Conservation (phyloP, 2,329 filamentous ascomycete species). For the Aspergillus alliaceus region DNA sequence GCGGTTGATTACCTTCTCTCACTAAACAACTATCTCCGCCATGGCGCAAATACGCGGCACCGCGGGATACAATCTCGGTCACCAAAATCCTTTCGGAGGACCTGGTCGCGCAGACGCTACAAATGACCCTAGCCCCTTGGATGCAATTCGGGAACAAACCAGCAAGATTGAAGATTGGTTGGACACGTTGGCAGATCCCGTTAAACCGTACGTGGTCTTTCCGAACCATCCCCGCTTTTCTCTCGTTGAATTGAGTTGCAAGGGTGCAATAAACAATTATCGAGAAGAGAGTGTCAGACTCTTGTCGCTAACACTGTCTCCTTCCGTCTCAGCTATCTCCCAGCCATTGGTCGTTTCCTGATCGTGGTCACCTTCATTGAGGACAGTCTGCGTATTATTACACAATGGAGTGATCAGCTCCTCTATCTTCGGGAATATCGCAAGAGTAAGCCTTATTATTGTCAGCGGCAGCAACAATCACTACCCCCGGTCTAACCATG, state of each 20-base stretch:
- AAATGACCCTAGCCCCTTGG: slow-evolving; percentile 74
- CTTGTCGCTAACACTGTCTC: slow-evolving; percentile 31
- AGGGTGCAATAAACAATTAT: slow-evolving; percentile 1
- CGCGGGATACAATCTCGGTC: slow-evolving; percentile 80
- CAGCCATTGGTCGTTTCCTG: slow-evolving; percentile 91
- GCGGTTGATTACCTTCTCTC: neutral
- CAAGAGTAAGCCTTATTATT: slow-evolving; percentile 68
- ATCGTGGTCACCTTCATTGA: slow-evolving; percentile 99
- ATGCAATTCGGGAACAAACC: slow-evolving; percentile 88
- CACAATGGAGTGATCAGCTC: slow-evolving; percentile 95
- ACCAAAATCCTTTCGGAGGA: slow-evolving; percentile 69
- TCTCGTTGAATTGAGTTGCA: neutral
- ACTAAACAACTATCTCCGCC: slow-evolving; percentile 15
- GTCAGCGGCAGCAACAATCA: neutral
- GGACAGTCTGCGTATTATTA: slow-evolving; percentile 92
- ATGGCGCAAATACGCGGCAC: slow-evolving; percentile 62
- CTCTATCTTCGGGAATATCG: slow-evolving; percentile 90
- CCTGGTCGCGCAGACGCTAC: slow-evolving; percentile 59
- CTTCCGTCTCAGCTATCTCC: slow-evolving; percentile 69
- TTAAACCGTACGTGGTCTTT: slow-evolving; percentile 77
- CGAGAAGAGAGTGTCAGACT: slow-evolving; percentile 13
- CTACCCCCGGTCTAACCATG: slow-evolving; percentile 15
- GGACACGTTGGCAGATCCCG: slow-evolving; percentile 81
- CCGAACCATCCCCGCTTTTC: neutral
- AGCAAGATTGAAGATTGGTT: slow-evolving; percentile 97